Percentiles rank a stretch among this genome's conserved stretches.
Conservation (phyloP, 768 basidiomycete genomes). For the Mrakia frigida region DNA sequence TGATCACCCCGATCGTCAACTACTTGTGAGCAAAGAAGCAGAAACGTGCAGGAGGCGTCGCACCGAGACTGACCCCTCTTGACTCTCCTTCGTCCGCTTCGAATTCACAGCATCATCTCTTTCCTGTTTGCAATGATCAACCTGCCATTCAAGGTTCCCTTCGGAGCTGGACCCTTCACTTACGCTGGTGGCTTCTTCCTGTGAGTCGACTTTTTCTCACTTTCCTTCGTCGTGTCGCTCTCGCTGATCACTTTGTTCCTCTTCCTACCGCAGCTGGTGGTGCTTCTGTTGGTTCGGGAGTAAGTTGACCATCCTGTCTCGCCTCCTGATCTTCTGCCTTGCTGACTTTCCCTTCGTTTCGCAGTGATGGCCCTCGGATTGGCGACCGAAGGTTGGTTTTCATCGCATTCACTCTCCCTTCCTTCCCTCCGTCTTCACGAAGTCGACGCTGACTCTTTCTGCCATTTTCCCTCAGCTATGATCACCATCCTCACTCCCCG, state of each 20-base stretch:
- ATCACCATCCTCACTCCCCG: slow-evolving; percentile 45
- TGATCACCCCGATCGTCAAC: slow-evolving; percentile 40
- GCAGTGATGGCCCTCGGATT: background rate
- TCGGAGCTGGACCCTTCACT: slow-evolving; percentile 34
- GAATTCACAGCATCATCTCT: slow-evolving; percentile 47
- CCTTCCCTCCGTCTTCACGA: too few relatives aligned
- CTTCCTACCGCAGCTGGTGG: slow-evolving; percentile 35
- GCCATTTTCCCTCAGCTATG: slow-evolving; percentile 32
- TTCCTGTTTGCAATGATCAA: slow-evolving; percentile 50
- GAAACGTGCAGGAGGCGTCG: too few relatives aligned
- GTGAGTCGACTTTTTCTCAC: slow-evolving; percentile 18
- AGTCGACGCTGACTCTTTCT: background rate
- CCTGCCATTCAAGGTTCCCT: slow-evolving; percentile 37
- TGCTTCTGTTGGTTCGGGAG: slow-evolving; percentile 39
- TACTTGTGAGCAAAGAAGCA: slow-evolving; percentile 21
- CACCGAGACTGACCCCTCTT: too few relatives aligned
- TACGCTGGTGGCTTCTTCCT: slow-evolving; percentile 45
- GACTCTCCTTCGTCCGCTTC: background rate
- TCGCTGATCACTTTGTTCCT: too few relatives aligned
- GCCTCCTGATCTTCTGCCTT: background rate
- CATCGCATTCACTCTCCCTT: too few relatives aligned
- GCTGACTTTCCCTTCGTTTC: too few relatives aligned
- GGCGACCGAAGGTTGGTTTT: background rate
- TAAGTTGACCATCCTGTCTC: background rate
- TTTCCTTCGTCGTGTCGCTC: too few relatives aligned